A percentile compares a stretch with the other conserved stretches of the same genome.
These are phyloP conservation scores for Paxillus ammoniavirescens DNA, from an alignment of 768 basidiomycete species.

Conservation along the genomic window DNA sequence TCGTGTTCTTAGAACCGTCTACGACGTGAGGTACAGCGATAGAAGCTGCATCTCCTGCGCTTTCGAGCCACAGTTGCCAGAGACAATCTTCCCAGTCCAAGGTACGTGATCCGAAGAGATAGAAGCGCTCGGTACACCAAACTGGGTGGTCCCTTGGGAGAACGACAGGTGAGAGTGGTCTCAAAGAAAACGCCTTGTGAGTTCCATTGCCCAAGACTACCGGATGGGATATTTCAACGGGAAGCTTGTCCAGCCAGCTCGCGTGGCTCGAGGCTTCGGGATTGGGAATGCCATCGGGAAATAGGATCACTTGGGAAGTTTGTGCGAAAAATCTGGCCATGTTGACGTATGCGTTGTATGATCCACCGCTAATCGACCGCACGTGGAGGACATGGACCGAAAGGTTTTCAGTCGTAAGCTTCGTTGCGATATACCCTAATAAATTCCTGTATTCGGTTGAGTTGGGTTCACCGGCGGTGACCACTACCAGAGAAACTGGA, in stretches of 20 bases:
- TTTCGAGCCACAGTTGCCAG: slow-evolving; percentile 62
- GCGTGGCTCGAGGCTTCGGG: slow-evolving; percentile 16
- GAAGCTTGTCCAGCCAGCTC: slow-evolving; percentile 15
- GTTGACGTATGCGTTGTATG: slow-evolving; percentile 58
- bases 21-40: slow-evolving; percentile 11
- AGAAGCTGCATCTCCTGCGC: slow-evolving; percentile 39
- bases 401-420: slow-evolving; percentile 20
- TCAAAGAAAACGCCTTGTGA: slow-evolving; percentile 37
- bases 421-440: slow-evolving; percentile 9
- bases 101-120: slow-evolving; percentile 41
- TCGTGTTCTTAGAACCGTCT: slow-evolving; percentile 8
- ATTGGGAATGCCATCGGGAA: slow-evolving; percentile 44
- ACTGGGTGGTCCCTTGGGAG: slow-evolving; percentile 42
- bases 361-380: slow-evolving; percentile 31
- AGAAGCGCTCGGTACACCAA: slow-evolving; percentile 64
- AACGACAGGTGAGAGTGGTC: slow-evolving; percentile 45
- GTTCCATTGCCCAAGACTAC: slow-evolving; percentile 29
- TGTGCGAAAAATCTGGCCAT: slow-evolving; percentile 58
- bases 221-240: slow-evolving; percentile 16
- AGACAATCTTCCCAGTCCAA: slow-evolving; percentile 65
- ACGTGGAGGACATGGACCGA: slow-evolving; percentile 51
- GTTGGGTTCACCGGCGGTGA: slow-evolving; percentile 34
- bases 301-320: slow-evolving; percentile 47
- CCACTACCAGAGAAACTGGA: slow-evolving; percentile 49
- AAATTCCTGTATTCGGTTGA: slow-evolving; percentile 23